phyloP scores from a whole-genome alignment of 257 asterid genomes.

The Euphrasia confusa region DNA sequence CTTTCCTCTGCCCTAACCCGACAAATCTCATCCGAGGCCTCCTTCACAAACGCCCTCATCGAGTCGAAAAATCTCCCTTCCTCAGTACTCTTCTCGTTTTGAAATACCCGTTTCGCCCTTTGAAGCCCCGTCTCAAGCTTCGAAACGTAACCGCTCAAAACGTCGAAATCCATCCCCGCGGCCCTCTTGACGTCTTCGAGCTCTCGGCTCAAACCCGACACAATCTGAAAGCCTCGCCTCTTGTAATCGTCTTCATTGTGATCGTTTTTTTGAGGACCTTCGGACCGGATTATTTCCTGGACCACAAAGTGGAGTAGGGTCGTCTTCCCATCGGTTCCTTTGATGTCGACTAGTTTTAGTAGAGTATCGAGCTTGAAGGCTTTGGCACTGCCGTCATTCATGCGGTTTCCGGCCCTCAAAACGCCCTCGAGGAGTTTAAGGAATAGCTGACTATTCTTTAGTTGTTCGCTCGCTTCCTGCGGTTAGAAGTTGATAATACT shows the following conservation, averaged over 20 bases:
- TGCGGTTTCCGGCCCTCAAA: constrained; percentile 73
- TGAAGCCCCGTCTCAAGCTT: constrained; percentile 79
- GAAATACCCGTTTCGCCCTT: constrained; percentile 49
- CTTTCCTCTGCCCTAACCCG: constrained; percentile 70
- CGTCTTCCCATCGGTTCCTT: constrained; percentile 92
- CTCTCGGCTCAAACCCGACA: constrained; percentile 70
- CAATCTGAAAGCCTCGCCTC: constrained; percentile 63
- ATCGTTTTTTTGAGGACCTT: constrained; percentile 36
- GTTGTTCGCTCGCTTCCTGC: constrained; percentile 82
- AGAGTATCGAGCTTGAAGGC: constrained; percentile 85
- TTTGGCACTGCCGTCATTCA: constrained; percentile 77
- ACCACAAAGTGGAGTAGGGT: constrained; percentile 87
- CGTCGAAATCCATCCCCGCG: constrained; percentile 90
- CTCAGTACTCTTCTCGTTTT: constrained; percentile 42
- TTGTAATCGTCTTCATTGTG: constrained; percentile 58
- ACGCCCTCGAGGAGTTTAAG: constrained; percentile 90
- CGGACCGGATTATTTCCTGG: constrained; percentile 82
- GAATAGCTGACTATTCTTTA: constrained; percentile 79
- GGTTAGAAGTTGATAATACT: too few relatives aligned
- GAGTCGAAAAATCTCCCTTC: constrained; percentile 59
- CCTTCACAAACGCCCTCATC: constrained; percentile 59
- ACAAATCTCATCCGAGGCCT: constrained; percentile 56
- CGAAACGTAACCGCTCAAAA: constrained; percentile 60
- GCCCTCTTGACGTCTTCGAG: constrained; percentile 70
- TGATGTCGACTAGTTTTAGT: constrained; percentile 70